Evolutionary conservation across 202 grass and related monocot genomes (phyloP).

Genomic region (Hordeum pubiflorum): DNA sequence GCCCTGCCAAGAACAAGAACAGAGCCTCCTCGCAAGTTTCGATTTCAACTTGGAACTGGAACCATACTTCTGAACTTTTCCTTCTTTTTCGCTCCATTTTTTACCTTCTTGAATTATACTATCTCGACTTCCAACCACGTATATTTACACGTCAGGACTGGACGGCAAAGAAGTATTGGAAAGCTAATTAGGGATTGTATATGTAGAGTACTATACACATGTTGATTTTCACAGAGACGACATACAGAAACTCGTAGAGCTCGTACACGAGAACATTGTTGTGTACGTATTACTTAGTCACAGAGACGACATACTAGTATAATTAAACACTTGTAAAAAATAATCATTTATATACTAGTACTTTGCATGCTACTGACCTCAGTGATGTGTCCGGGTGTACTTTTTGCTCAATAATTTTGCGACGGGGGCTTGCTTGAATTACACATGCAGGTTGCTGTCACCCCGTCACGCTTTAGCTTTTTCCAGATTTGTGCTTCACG

Average conservation of each 20-base stretch:
- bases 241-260: too few relatives aligned
- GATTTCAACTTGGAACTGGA: conserved; percentile 37
- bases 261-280: too few relatives aligned
- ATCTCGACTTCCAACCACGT: background rate
- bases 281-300: background rate
- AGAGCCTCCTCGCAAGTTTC: conserved; percentile 29
- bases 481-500: conserved; percentile 27
- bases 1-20: conserved; percentile 38
- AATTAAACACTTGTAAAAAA: conserved; percentile 16
- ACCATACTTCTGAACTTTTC: conserved; percentile 23
- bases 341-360: background rate
- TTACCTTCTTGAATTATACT: background rate
- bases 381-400: background rate
- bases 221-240: conserved; percentile 5
- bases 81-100: background rate
- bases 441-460: conserved; percentile 17
- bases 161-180: background rate
- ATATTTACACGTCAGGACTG: background rate
- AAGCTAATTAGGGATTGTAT: conserved; percentile 19
- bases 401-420: background rate
- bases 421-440: background rate
- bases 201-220: too few relatives aligned
- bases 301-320: too few relatives aligned
- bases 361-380: background rate
- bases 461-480: conserved; percentile 28